These are phyloP conservation scores for Mycocentrospora acerina DNA, from an alignment of 2,329 filamentous ascomycete species.

Conservation along the genomic window DNA sequence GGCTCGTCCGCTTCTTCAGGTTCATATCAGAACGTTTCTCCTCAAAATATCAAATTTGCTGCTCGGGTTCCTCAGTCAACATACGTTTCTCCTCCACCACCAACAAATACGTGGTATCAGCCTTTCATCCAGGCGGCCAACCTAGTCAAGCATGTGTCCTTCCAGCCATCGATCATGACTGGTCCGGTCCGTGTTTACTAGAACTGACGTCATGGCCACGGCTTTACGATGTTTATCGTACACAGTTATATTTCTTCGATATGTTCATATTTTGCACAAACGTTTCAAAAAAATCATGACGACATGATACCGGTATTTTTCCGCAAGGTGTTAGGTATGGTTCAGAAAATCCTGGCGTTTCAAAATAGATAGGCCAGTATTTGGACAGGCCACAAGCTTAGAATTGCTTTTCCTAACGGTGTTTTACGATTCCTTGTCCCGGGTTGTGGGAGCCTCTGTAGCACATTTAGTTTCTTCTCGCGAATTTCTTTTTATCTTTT, in stretches of 20 bases:
- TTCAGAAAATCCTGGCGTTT: conserved; percentile 26
- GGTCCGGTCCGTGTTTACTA: conserved; percentile 42
- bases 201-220: conserved; percentile 3
- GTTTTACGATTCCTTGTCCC: conserved; percentile 22
- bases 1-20: conserved; percentile 40
- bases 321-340: conserved; percentile 31
- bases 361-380: conserved; percentile 33
- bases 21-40: conserved; percentile 34
- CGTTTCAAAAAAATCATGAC: conserved; percentile 42
- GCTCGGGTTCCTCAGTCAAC: conserved; percentile 29
- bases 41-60: conserved; percentile 30
- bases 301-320: conserved; percentile 37
- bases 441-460: no score
- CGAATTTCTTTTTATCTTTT: not conserved
- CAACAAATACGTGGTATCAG: conserved; percentile 42
- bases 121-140: conserved; percentile 45
- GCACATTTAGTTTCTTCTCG: not conserved
- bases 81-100: conserved; percentile 41
- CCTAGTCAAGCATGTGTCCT: conserved; percentile 44
- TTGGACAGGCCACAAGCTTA: conserved; percentile 19
- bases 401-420: conserved; percentile 12
- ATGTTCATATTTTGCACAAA: conserved; percentile 31
- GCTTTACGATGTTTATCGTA: conserved; percentile 11
- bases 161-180: conserved; percentile 42
- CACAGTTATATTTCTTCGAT: conserved; percentile 33